Base-by-base conservation (phyloP, 2,329 filamentous ascomycete species). In the Cytospora leucostoma region DNA sequence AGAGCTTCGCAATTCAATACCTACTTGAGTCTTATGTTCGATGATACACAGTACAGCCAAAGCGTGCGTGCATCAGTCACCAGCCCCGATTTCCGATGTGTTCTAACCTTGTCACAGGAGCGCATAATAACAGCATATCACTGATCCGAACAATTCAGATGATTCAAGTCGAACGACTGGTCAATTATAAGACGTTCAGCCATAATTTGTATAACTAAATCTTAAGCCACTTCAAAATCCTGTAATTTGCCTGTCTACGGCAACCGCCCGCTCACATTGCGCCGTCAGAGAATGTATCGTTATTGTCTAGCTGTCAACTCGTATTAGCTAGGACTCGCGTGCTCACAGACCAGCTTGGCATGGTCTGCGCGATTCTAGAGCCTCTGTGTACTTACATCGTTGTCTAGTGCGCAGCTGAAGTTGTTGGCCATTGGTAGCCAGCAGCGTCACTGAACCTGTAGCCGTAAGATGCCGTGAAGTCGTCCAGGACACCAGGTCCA, bases 391-490 rank as follows among this genome's bases (percentile, higher is more conserved):
- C 82, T 87, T 88, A 96, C 84, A 96, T 93, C 84, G 92, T 93
- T 27, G 59, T 63, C 64, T 87, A 86, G 55, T 80, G 79, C 63
- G 84, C 81, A 38, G 86, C 86, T 67, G 88, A 87, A 64, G 90
- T 92, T 64, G 91, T 90, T 40, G 92, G 92, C 93, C 93, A 97
- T 79, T 96, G 92, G 81, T 97, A 97, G 62, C 93, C 93, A 70
- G 93, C 91, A 66, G 93, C 92, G 73, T 99, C 95, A 75, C 91
- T 96, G 83, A 99, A 99, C 79, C 97, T 97, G 85, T 99, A 99
- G 68, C 95, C 95, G 75, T 97, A 99, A 7, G 93, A 97, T 49
- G 93, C 90, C 37, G 94, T 98, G 81, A 99, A 99, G 80, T 99
- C 95, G 71, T 99, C 95, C 62, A 99, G 85, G 44, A 99, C 94